Percentiles rank a stretch among this genome's conserved stretches.
These are phyloP conservation scores for Pichia thaimueangensis DNA, from an alignment of 805 yeast species.

Conservation along the genomic window DNA sequence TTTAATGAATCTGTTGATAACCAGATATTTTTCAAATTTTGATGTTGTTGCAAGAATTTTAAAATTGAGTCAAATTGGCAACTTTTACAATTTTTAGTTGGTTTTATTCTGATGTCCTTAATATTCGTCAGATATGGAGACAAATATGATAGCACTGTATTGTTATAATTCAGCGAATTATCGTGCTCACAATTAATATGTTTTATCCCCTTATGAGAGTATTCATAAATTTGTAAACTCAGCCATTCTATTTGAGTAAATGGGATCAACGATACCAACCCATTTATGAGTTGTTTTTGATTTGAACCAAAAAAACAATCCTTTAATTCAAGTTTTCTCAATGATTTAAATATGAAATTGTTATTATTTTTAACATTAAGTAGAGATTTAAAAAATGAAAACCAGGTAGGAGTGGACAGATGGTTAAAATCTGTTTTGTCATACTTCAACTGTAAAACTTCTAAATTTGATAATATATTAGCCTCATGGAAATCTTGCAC, in stretches of 20 bases:
- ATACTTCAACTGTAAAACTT: slow-evolving; percentile 16
- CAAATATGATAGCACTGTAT: slow-evolving; percentile 14
- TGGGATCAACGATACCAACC: slow-evolving; percentile 33
- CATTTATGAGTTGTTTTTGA: slow-evolving; percentile 21
- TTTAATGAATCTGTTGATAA: slow-evolving; percentile 19
- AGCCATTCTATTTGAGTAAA: slow-evolving; percentile 21
- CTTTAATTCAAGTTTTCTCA: slow-evolving; percentile 17
- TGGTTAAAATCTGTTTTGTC: slow-evolving; percentile 23
- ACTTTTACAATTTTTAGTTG: slow-evolving; percentile 23
- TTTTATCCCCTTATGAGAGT: slow-evolving; percentile 20
- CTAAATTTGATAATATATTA: slow-evolving; percentile 9
- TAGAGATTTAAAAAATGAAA: slow-evolving; percentile 20
- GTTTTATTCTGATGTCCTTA: slow-evolving; percentile 18
- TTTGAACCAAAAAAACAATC: slow-evolving; percentile 22
- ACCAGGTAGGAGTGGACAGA: slow-evolving; percentile 22
- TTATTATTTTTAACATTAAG: background rate
- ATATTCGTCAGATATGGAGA: slow-evolving; percentile 17
- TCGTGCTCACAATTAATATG: slow-evolving; percentile 9
- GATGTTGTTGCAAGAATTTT: slow-evolving; percentile 10
- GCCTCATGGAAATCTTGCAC: slow-evolving; percentile 7
- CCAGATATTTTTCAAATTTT: slow-evolving; percentile 12
- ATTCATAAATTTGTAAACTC: slow-evolving; percentile 22
- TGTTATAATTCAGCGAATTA: background rate
- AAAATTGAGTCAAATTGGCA: slow-evolving; percentile 22
- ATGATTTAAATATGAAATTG: slow-evolving; percentile 7